phyloP scores from a whole-genome alignment of 202 grass and related monocot genomes.

The Cymbopogon flexuosus region DNA sequence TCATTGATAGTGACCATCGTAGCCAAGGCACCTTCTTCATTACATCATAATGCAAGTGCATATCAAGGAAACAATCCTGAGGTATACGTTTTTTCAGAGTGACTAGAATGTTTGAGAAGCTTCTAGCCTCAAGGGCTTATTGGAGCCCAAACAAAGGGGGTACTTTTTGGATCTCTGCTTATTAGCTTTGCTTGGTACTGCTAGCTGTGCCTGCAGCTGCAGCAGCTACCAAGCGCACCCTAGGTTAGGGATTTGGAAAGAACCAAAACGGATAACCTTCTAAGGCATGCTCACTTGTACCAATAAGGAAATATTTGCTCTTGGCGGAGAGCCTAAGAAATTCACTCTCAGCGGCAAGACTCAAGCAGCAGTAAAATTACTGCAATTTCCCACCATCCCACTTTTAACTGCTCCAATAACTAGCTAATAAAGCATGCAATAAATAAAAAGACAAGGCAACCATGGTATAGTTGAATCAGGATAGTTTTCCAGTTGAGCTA shows the following conservation, averaged over 20 bases:
- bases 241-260: background rate
- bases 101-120: background rate
- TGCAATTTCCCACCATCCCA: conserved; percentile 11
- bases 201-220: too few species aligned
- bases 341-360: background rate
- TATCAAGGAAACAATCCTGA: background rate
- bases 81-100: conserved; percentile 5
- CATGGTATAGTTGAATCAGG: background rate
- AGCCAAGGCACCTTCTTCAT: background rate
- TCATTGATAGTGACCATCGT: background rate
- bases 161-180: background rate
- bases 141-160: background rate
- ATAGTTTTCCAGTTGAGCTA: background rate
- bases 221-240: too few species aligned
- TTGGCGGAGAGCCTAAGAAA: background rate
- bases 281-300: background rate
- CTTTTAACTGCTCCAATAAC: background rate
- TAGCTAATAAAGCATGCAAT: background rate
- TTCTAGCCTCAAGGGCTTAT: background rate
- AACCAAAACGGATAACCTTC: background rate
- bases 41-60: background rate
- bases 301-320: background rate
- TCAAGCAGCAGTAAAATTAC: background rate
- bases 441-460: background rate
- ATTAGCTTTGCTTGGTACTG: background rate